Base-by-base conservation (phyloP, 139 green algal species). In the Tetradesmus lagerheimii region DNA sequence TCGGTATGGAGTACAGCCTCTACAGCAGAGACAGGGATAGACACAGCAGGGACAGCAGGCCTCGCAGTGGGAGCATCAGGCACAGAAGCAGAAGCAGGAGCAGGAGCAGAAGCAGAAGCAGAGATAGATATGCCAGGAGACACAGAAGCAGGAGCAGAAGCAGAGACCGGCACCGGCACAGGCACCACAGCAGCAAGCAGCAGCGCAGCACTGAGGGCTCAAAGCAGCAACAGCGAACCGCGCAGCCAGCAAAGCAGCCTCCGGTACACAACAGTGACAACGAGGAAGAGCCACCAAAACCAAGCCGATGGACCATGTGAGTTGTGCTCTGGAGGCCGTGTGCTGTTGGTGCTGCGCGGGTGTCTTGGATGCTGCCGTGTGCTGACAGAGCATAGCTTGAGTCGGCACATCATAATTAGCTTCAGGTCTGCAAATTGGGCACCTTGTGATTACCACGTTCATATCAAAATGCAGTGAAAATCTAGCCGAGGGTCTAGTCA, bases 231-330 rank as follows among this genome's bases (percentile, higher is more conserved):
- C 62, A 89, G 11, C 25, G 20, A 5, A 38, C 50, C 3, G 3
- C 37, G 35, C 37, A 89, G 64, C 83, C 29, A 74, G 43, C 27
- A 43, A 16, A 47, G 47, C 80, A 67, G 12, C 77, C 31, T 34
- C 38, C 2, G 1, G 2, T 8, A 62, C 77, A 62, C 11, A 6
- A 83, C 31, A 38, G 71, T 38, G 71, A 79, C 9, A 39, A 79
- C 23, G 31, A 79, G 20, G 71, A 20, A 31, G 37, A 79, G 76
- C 76, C 15, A 34, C 47, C 80, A 6, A 86, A 75, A 29, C 45
- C 45, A 41, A 86, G 80, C 45, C 45, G 45, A 74, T 86, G 80
- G 80, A 45, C 80, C n/a, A 43, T 43, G 79, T 84, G 27, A n/a
- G 80, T n/a, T 39, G 3, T 66, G 31, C 41, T 18, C 29, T 62